These are phyloP conservation scores for Citrus unshiu DNA, from an alignment of 345 rosid genomes.

Conservation along the genomic window DNA sequence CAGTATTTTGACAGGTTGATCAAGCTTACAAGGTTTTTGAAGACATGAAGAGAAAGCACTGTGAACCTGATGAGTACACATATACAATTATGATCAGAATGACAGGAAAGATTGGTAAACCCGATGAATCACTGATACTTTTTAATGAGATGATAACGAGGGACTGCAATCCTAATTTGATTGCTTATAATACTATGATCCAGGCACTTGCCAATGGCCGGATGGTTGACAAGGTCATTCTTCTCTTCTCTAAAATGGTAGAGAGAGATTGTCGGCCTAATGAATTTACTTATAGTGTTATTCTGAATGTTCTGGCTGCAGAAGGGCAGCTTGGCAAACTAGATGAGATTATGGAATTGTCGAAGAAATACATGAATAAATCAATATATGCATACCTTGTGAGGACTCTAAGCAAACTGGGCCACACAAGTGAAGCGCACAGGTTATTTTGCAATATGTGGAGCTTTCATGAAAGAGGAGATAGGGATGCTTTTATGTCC, in stretches of 20 bases:
- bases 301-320: conserved; percentile 55
- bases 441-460: conserved; percentile 87
- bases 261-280: conserved; percentile 55
- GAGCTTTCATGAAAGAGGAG: conserved; percentile 76
- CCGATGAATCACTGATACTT: conserved; percentile 46
- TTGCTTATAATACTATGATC: conserved; percentile 77
- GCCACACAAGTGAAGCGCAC: conserved; percentile 84
- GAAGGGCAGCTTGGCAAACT: conserved; percentile 65
- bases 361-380: conserved; percentile 66
- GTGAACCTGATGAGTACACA: conserved; percentile 72
- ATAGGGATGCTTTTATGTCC: conserved; percentile 59
- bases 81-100: conserved; percentile 87
- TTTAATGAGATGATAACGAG: conserved; percentile 70
- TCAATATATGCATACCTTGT: conserved; percentile 77
- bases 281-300: conserved; percentile 62
- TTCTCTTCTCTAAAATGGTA: conserved; percentile 74
- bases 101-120: conserved; percentile 68
- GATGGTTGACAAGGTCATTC: conserved; percentile 69
- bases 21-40: conserved; percentile 66
- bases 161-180: conserved; percentile 47
- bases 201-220: conserved; percentile 62
- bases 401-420: conserved; percentile 62
- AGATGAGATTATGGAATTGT: conserved; percentile 59
- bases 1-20: conserved; percentile 69
- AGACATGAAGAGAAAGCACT: conserved; percentile 68